Conservation (phyloP, 2,329 filamentous ascomycete genomes). For the Chaetomium sp. region DNA sequence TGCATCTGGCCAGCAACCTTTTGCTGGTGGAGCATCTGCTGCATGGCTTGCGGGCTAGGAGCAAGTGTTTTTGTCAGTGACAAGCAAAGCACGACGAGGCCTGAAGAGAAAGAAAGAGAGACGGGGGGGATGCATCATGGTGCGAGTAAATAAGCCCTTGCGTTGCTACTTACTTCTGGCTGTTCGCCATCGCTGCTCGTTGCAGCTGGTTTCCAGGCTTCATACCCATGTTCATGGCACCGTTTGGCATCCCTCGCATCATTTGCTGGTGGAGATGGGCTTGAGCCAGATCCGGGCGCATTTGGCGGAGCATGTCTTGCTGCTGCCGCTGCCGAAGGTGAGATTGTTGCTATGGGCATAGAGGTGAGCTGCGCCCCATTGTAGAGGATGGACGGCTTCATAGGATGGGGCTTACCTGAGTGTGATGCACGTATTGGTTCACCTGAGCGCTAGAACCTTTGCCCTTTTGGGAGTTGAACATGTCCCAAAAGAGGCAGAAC, state of each 20-base stretch:
- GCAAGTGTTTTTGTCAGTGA: conserved; percentile 13
- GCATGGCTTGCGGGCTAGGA: conserved; percentile 59
- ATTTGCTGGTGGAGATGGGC: conserved; percentile 54
- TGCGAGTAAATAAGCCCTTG: too few relatives aligned
- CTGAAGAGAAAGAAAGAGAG: too few relatives aligned
- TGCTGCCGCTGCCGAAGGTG: conserved; percentile 69
- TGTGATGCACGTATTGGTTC: conserved; percentile 72
- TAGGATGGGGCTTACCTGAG: conserved; percentile 57
- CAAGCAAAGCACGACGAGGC: too few relatives aligned
- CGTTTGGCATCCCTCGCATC: conserved; percentile 62
- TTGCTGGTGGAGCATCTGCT: conserved; percentile 66
- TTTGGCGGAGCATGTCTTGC: conserved; percentile 68
- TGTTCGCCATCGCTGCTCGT: conserved; percentile 73
- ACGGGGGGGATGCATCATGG: too few relatives aligned
- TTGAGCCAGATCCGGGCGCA: conserved; percentile 54
- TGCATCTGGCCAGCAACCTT: conserved; percentile 65
- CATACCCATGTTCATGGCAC: conserved; percentile 50
- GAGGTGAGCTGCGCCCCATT: conserved; percentile 23
- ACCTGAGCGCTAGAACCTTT: conserved; percentile 59
- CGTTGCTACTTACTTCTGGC: conserved; percentile 54
- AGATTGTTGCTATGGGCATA: conserved; percentile 50
- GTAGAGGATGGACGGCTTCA: not conserved
- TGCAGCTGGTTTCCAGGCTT: conserved; percentile 59
- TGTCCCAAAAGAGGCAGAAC: conserved; percentile 97
- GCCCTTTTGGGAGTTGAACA: conserved; percentile 75